Conservation (phyloP, 352 stramenopile species). For the Phytophthora megakarya region DNA sequence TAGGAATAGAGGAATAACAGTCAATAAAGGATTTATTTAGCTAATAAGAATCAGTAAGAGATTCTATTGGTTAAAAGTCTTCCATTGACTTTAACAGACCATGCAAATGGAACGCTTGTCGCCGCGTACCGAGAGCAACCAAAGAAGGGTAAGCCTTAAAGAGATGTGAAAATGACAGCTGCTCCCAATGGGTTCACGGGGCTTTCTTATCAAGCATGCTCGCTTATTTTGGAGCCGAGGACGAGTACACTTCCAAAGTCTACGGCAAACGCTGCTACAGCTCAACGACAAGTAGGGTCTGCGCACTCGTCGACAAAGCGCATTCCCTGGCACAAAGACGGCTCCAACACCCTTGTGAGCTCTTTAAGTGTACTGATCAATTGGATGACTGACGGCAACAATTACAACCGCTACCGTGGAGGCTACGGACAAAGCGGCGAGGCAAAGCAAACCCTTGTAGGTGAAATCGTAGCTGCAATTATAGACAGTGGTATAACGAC, state of each 20-base stretch:
- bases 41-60: no score
- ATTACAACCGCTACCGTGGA: slow-evolving; percentile 1
- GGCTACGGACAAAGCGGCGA: background rate
- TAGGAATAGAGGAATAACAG: no score
- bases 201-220: background rate
- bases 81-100: no score
- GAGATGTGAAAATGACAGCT: no score
- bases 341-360: background rate
- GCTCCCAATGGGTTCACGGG: no score
- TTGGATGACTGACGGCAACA: slow-evolving; percentile 4
- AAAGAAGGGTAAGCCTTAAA: no score
- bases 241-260: background rate
- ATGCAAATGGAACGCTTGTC: no score
- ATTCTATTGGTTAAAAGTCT: no score
- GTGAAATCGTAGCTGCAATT: background rate
- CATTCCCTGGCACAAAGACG: slow-evolving; percentile 4
- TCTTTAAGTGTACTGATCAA: slow-evolving; percentile 9
- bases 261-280: slow-evolving; percentile 9
- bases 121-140: no score
- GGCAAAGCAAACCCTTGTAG: background rate
- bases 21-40: no score
- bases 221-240: background rate
- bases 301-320: background rate
- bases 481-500: background rate
- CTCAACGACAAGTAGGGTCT: background rate